Evolutionary conservation across 495 filamentous ascomycete genomes (phyloP).

Genomic region (Hypomontagnella submonticulosa): DNA sequence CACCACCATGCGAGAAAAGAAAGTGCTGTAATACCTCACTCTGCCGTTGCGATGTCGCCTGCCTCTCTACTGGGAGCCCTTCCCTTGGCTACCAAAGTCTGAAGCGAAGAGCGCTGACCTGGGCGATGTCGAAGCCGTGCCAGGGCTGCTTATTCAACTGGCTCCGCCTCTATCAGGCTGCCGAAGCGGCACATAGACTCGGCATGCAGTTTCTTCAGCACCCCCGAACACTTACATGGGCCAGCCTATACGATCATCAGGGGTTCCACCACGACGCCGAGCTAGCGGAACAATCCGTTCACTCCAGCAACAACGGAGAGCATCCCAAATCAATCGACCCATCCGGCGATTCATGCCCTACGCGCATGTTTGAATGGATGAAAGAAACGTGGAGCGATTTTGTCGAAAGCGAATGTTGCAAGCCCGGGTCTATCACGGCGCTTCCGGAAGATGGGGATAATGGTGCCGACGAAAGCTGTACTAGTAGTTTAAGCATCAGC

Average conservation of each 20-base stretch:
- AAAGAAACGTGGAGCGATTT: conserved; percentile 34
- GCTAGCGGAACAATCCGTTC: conserved; percentile 11
- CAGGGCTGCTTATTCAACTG: conserved; percentile 18
- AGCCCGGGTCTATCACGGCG: conserved; percentile 6
- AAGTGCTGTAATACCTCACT: conserved; percentile 24
- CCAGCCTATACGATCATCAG: neutral
- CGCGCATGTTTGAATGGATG: conserved; percentile 27
- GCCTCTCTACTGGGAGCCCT: neutral
- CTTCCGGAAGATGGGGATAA: neutral
- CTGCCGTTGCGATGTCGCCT: conserved; percentile 22
- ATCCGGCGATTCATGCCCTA: conserved; percentile 3
- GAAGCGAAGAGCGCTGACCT: neutral
- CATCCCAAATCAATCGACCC: neutral
- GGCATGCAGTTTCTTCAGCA: conserved; percentile 29
- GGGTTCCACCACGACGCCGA: conserved; percentile 36
- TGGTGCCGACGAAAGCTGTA: neutral
- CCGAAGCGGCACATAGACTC: conserved; percentile 10
- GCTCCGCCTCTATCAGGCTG: conserved; percentile 31
- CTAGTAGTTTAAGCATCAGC: neutral
- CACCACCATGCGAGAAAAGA: conserved; percentile 27
- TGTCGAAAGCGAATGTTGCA: conserved; percentile 9
- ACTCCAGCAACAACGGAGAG: neutral
- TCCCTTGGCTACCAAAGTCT: neutral
- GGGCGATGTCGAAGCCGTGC: conserved; percentile 28
- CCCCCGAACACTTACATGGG: conserved; percentile 32